phyloP scores from a whole-genome alignment of 257 asterid genomes.

The Linderniella brevidens region DNA sequence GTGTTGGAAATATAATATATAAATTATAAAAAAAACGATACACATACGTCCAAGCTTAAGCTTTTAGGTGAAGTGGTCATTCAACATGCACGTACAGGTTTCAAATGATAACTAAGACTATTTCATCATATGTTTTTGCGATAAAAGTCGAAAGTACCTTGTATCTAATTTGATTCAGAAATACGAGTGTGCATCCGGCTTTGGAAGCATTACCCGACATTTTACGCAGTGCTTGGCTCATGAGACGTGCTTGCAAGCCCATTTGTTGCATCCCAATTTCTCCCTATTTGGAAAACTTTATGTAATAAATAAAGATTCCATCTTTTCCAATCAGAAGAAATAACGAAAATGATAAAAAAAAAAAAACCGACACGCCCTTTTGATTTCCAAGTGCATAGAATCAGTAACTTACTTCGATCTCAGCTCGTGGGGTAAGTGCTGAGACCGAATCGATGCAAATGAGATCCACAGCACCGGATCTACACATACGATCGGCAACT shows the following conservation, averaged over 20 bases:
- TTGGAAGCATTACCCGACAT: conserved; percentile 99
- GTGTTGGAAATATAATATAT: too few relatives aligned
- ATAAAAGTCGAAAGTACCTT: conserved; percentile 32
- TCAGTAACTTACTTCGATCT: conserved; percentile 60
- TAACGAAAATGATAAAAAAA: too few relatives aligned
- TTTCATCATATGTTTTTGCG: neutral
- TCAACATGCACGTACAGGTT: conserved; percentile 4
- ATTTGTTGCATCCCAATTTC: conserved; percentile 99
- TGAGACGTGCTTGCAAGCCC: conserved; percentile 96
- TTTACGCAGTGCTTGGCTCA: conserved; percentile 98
- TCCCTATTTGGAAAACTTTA: conserved; percentile 34
- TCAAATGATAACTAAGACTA: conserved; percentile 7
- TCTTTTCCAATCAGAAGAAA: neutral
- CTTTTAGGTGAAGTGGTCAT: too few relatives aligned
- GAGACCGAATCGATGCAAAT: conserved; percentile 98
- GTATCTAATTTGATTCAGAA: conserved; percentile 89
- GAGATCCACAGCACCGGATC: conserved; percentile 98
- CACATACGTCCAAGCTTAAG: too few relatives aligned
- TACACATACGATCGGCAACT: conserved; percentile 98
- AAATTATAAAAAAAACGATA: too few relatives aligned
- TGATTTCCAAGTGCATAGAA: conserved; percentile 9
- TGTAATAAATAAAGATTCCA: neutral
- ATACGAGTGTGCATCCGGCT: conserved; percentile 94
- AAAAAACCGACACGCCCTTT: conserved; percentile 7
- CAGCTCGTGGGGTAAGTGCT: conserved; percentile 98